Evolutionary conservation across 768 basidiomycete species (phyloP).

Genomic region (Mycena maculata): DNA sequence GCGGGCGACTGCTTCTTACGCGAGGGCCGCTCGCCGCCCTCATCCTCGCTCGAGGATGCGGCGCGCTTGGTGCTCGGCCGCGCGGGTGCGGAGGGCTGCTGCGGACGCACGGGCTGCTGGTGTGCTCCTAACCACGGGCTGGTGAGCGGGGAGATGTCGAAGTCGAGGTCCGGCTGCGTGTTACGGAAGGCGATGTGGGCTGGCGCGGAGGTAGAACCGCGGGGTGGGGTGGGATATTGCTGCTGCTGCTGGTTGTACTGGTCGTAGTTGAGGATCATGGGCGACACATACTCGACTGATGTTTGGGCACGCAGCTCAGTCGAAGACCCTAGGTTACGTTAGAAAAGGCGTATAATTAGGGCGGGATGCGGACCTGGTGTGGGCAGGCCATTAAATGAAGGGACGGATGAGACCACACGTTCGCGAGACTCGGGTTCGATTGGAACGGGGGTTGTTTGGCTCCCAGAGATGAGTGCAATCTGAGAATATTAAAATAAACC

Average conservation of each 20-base stretch:
- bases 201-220: conserved; percentile 71
- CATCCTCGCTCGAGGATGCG: conserved; percentile 68
- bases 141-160: conserved; percentile 82
- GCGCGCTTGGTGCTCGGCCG: conserved; percentile 54
- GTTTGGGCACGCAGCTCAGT: conserved; percentile 43
- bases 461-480: conserved; percentile 77
- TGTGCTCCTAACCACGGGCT: conserved; percentile 84
- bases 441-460: conserved; percentile 53
- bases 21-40: conserved; percentile 52
- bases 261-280: conserved; percentile 65
- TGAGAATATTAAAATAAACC: conserved; percentile 38
- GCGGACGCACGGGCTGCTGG: conserved; percentile 47
- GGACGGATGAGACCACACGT: conserved; percentile 42
- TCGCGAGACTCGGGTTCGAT: conserved; percentile 49
- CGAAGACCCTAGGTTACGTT: conserved; percentile 33
- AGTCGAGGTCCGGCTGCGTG: conserved; percentile 64
- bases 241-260: conserved; percentile 38
- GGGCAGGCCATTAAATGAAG: conserved; percentile 68
- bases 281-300: conserved; percentile 68
- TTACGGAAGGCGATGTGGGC: conserved; percentile 77
- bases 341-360: conserved; percentile 22
- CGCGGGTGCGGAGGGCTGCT: conserved; percentile 31
- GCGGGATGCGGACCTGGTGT: conserved; percentile 66
- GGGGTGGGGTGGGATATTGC: conserved; percentile 44
- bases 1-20: conserved; percentile 69